phyloP scores from a whole-genome alignment of 768 basidiomycete species.

The Ramaria sp. region DNA sequence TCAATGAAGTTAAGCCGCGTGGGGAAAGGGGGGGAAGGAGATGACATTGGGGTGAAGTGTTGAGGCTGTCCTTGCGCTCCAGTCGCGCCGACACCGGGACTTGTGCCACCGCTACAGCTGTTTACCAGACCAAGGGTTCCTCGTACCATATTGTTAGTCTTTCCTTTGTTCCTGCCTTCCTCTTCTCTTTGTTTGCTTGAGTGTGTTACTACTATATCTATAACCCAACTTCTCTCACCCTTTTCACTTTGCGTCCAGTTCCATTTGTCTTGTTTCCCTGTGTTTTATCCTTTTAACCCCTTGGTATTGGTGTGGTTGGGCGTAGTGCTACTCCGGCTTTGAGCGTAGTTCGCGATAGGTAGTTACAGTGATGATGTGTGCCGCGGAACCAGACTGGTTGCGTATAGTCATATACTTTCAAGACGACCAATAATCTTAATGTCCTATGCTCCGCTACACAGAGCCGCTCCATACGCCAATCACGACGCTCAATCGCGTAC shows the following conservation, averaged over 20 bases:
- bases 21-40: not conserved
- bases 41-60: not conserved
- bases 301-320: not conserved
- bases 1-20: not conserved
- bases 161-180: not conserved
- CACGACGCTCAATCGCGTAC: not conserved
- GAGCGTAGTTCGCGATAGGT: not conserved
- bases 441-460: slow-evolving; percentile 1
- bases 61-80: not conserved
- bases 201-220: slow-evolving; percentile 5
- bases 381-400: too few species aligned
- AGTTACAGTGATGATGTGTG: not conserved
- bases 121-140: slow-evolving; percentile 1
- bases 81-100: not conserved
- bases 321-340: not conserved
- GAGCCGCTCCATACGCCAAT: not conserved
- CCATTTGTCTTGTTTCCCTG: not conserved
- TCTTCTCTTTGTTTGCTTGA: not conserved
- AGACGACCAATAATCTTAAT: too few species aligned
- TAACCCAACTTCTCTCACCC: not conserved
- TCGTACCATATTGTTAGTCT: not conserved
- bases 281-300: slow-evolving; percentile 4
- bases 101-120: not conserved
- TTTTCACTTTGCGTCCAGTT: not conserved
- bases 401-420: too few species aligned